Evolutionary conservation across 305 asterid species (phyloP).

Genomic region (Salvia sclarea): DNA sequence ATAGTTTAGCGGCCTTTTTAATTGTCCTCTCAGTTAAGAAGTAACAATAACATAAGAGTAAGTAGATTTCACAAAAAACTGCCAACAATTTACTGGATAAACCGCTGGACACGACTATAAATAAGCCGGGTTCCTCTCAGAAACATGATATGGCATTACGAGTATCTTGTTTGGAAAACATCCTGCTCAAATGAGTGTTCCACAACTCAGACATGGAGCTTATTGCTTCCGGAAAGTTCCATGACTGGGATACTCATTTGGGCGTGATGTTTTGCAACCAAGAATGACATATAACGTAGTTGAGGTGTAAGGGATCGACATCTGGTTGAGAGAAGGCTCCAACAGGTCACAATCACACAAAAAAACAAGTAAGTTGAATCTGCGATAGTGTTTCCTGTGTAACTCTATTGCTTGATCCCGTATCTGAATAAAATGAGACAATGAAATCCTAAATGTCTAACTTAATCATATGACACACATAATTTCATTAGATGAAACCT

Average conservation of each 20-base stretch:
- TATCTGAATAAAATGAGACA: not conserved
- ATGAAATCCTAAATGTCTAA: not conserved
- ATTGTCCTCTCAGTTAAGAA: not conserved
- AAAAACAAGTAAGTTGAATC: conserved; percentile 1
- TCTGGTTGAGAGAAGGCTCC: not conserved
- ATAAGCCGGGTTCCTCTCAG: not conserved
- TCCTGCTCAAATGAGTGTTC: conserved; percentile 30
- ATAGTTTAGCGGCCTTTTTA: not conserved
- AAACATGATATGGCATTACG: not conserved
- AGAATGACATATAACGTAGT: no score
- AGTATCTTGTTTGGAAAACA: conserved; percentile 15
- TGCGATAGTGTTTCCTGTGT: not conserved
- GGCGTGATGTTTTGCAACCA: conserved; percentile 19
- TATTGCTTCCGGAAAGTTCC: not conserved
- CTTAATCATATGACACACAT: not conserved
- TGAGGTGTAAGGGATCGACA: not conserved
- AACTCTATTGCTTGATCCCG: not conserved
- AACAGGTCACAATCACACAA: conserved; percentile 1
- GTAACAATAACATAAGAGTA: not conserved
- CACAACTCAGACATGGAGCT: conserved; percentile 1
- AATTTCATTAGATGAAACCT: not conserved
- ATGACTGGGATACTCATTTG: conserved; percentile 23
- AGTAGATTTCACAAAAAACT: not conserved
- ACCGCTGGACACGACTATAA: not conserved
- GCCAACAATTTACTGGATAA: not conserved